A percentile compares a stretch with the other conserved stretches of the same genome.
phyloP scores from a whole-genome alignment of 371 early-diverging fungal species.

The Mortierella sp. region DNA sequence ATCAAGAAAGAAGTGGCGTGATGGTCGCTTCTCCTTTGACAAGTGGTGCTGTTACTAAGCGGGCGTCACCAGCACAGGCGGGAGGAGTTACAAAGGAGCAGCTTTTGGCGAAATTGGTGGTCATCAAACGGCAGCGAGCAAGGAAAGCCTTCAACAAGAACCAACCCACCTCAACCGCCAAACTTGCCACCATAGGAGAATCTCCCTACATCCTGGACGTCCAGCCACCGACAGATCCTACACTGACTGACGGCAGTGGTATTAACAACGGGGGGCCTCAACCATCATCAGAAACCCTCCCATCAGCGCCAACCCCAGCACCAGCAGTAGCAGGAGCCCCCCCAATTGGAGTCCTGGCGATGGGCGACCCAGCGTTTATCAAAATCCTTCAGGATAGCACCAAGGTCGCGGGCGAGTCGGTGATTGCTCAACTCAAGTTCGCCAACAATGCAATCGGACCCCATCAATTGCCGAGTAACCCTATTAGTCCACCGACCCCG shows the following conservation, averaged over 20 bases:
- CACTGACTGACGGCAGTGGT: not conserved
- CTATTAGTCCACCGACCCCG: not conserved
- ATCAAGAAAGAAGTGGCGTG: not conserved
- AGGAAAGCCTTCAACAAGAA: not conserved
- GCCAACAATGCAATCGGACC: constrained; percentile 20
- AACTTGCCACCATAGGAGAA: constrained; percentile 12
- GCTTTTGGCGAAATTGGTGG: constrained; percentile 12
- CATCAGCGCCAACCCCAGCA: not conserved
- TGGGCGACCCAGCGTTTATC: constrained; percentile 29
- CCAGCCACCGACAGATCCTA: not conserved
- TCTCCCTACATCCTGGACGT: constrained; percentile 11
- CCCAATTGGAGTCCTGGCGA: constrained; percentile 34
- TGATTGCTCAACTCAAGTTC: constrained; percentile 48
- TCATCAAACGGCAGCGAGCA: not conserved
- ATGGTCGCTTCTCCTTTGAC: not conserved
- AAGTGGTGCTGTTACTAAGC: not conserved
- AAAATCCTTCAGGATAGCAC: constrained; percentile 22
- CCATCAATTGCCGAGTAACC: not conserved
- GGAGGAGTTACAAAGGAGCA: constrained; percentile 24
- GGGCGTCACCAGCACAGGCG: not conserved
- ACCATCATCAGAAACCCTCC: not conserved
- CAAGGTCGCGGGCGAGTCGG: constrained; percentile 14
- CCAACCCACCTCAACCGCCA: not conserved
- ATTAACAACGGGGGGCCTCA: not conserved
- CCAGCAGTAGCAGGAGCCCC: not conserved